Base-by-base conservation (phyloP, 2,329 filamentous ascomycete species). In the Xylaria arbuscula region DNA sequence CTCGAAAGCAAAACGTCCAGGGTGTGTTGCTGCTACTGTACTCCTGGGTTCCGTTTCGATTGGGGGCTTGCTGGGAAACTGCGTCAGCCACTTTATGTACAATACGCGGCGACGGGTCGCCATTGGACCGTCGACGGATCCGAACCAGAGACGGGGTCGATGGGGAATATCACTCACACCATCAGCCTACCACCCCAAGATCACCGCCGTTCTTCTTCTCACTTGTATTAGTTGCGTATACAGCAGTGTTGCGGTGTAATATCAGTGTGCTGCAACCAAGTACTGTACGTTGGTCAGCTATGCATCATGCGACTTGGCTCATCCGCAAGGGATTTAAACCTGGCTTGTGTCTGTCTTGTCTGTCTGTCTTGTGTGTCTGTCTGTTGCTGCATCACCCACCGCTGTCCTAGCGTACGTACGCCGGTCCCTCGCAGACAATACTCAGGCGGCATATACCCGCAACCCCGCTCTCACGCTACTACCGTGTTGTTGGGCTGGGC, bases 131-230 rank as follows among this genome's bases (percentile, higher is more conserved):
- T 19, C 19, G 8, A 10, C 17, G 50, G 61, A 68, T 62, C 65
- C 64, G 62, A 64, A 67, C 68, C 64, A 51, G 10, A 45, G 57
- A 55, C 17, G 22, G 15, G 13, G 11, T 22, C 47, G 48, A 59
- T 34, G 38, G 55, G 68, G 68, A 70, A 70, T 68, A 70, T 70
- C 68, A 67, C 68, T 67, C 68, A 70, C 64, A 62, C 67, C 60
- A 69, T 51, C 40, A 64, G 19, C 42, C 40, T n/a, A 17, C 13
- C 32, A 45, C 60, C 57, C 62, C 57, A 66, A 48, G 51, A 51
- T 60, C 8, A 67, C 59, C 60, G 60, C 17, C 51, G 48, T 19
- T 1, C 48, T 28, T 7, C 17, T 36, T 67, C 59, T 63, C 60
- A 62, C 54, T 55, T 28, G 19, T 34, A 13, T 45, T 56, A 2